These are phyloP conservation scores for Pseudozyma sp. DNA, from an alignment of 1,284 basidiomycete genomes.

Conservation along the genomic window DNA sequence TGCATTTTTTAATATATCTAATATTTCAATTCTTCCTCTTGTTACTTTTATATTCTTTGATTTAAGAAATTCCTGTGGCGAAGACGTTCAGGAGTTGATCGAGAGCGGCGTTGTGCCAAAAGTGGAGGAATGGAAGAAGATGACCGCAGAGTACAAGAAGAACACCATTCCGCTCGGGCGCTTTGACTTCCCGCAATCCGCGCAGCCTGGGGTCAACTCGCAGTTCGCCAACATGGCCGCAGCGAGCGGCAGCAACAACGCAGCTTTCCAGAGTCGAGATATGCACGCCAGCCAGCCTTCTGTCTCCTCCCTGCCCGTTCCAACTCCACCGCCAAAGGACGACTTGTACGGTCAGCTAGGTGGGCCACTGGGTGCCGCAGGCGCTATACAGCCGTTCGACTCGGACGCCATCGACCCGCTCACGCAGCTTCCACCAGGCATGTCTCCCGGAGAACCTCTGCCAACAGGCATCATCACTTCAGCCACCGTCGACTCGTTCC, in stretches of 20 bases:
- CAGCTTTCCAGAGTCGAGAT: constrained; percentile 9
- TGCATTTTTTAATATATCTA: neutral
- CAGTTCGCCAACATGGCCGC: constrained; percentile 45
- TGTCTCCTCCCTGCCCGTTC: constrained; percentile 34
- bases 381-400: constrained; percentile 22
- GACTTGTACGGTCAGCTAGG: constrained; percentile 30
- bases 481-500: constrained; percentile 94
- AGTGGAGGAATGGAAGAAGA: constrained; percentile 98
- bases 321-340: constrained; percentile 51
- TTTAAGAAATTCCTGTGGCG: too few species aligned
- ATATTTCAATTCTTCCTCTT: neutral
- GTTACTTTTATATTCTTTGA: neutral
- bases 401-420: constrained; percentile 33
- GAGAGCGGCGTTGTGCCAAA: constrained; percentile 86
- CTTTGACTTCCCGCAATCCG: constrained; percentile 47
- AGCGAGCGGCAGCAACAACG: constrained; percentile 33
- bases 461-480: constrained; percentile 80
- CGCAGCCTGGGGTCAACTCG: constrained; percentile 39
- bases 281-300: constrained; percentile 28
- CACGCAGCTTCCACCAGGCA: constrained; percentile 57
- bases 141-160: constrained; percentile 93
- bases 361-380: constrained; percentile 24
- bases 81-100: constrained; percentile 82
- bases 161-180: constrained; percentile 91
- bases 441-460: constrained; percentile 55